Base-by-base conservation (phyloP, 2,329 filamentous ascomycete genomes). In the Sphaceloma murrayae region DNA sequence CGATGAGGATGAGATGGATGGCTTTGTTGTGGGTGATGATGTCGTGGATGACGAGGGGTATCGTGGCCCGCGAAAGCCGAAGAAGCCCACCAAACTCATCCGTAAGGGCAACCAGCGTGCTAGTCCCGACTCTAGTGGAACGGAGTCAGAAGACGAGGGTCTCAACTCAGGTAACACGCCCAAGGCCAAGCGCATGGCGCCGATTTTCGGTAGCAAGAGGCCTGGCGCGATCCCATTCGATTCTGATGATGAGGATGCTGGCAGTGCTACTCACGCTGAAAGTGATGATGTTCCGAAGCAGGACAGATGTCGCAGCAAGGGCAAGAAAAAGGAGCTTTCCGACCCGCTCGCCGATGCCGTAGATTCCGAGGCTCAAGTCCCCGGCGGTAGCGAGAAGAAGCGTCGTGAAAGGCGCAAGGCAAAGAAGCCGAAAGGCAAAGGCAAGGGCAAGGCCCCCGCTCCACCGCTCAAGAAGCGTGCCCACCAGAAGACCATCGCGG, bases 1-100 rank as follows among this genome's bases (percentile, higher is more conserved):
- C 26, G 34, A 53, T 6, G 62, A 61, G 1, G 65, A 65, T 13
- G 60, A 63, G 8, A 61, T 78, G 4, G 65, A 63, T 48, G 69
- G 62, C 19, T 80, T 80, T 52, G 67, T 82, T 42, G 75, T 79
- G 21, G 54, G 62, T 11, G 53, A 57, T 55, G 67, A 70, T 31
- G 62, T 58, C 5, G 56, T 55, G 22, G 19, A 52, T 50, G 48
- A 53, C 19, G 50, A 48, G 7, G 55, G 61, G 57, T 58, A 46
- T 50, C 43, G 18, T 52, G 51, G 19, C 48, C 50, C 34, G 45
- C 49, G 34, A n/a, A 43, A 38, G n/a, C n/a, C n/a, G 39, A 48
- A 33, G 30, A 34, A 48, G 46, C 38, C 24, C 27, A 48, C 30
- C 11, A 21, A 43, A 10, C 30, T 42, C 16, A 48, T 30, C 22